Evolutionary conservation across 1,284 basidiomycete genomes (phyloP).

Genomic region (Pyrrhoderma lamaoense): DNA sequence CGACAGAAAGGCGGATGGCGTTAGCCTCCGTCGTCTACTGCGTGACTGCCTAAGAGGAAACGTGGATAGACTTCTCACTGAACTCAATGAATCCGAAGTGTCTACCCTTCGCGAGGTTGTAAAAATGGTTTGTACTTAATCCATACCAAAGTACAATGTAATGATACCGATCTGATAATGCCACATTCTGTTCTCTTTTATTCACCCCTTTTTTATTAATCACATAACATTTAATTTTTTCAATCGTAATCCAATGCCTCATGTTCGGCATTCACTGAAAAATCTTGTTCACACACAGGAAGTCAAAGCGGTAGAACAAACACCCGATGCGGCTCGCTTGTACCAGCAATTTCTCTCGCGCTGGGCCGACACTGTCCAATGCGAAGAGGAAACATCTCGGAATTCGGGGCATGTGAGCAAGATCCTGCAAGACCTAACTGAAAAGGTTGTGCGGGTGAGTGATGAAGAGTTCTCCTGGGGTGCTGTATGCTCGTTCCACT

Average conservation of each 20-base stretch:
- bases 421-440: conserved; percentile 11
- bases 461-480: conserved; percentile 12
- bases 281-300: neutral
- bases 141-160: too few species aligned
- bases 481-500: conserved; percentile 10
- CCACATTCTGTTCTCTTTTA: too few species aligned
- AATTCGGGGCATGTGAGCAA: too few species aligned
- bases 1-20: conserved; percentile 9
- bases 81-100: conserved; percentile 2
- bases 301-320: conserved; percentile 1
- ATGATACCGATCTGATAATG: neutral
- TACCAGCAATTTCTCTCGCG: conserved; percentile 10
- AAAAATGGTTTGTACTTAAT: conserved; percentile 1
- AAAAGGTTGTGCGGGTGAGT: conserved; percentile 11
- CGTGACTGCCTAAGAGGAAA: conserved; percentile 10
- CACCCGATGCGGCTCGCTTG: conserved; percentile 1
- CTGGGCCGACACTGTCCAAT: neutral
- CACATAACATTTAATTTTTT: neutral
- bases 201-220: neutral
- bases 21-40: conserved; percentile 8
- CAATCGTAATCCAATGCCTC: too few species aligned
- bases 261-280: too few species aligned
- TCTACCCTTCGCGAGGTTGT: conserved; percentile 4
- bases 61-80: conserved; percentile 1
- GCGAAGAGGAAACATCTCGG: neutral